Base-by-base conservation (phyloP, 352 stramenopile species). In the Saprolegnia diclina region DNA sequence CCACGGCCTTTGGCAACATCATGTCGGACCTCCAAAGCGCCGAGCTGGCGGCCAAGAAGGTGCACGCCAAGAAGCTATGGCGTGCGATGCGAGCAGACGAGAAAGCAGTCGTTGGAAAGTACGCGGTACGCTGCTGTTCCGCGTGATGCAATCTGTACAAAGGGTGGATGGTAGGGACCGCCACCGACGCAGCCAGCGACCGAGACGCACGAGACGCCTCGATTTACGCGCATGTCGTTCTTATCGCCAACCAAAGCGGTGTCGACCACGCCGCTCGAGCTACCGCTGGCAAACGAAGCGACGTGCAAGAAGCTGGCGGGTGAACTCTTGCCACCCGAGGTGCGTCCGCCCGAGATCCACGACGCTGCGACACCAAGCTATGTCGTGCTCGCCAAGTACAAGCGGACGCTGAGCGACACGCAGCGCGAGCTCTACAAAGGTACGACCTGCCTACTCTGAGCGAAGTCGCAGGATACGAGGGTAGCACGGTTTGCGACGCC, bases 341-440 rank as follows among this genome's bases (percentile, higher is more conserved):
- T 69, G 11, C 46, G 52, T n/a, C 63, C 63, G 6, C 63, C 63
- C 19, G 45, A 57, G 42, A 62, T 69, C 32, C 22, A 69, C 19
- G 45, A 69, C 37, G 44, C 2, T 18, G 37, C 22, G 13, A 40
- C 63, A 21, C 53, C 11, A 19, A 61, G 29, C 5, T 69, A 69
- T 18, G 24, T 13, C 44, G 26, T 69, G 14, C 19, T 54, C 21
- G 32, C 63, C 9, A 69, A 69, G 40, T 69, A 69, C 53, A 69
- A 69, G 16, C 63, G 63, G 9, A 69, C 48, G 0, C 63, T 69
- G 19, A 52, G 54, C 53, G 32, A 63, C 6, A 26, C 37, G 0
- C 45, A 69, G 46, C 63, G 63, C 29, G n/a, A 69, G 48, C 45
- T 38, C 13, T 69, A 62, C 26, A 69, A 69, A 63, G 53, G 63